These are phyloP conservation scores for Colletotrichum magnum DNA, from an alignment of 2,329 filamentous ascomycete genomes.

Conservation along the genomic window DNA sequence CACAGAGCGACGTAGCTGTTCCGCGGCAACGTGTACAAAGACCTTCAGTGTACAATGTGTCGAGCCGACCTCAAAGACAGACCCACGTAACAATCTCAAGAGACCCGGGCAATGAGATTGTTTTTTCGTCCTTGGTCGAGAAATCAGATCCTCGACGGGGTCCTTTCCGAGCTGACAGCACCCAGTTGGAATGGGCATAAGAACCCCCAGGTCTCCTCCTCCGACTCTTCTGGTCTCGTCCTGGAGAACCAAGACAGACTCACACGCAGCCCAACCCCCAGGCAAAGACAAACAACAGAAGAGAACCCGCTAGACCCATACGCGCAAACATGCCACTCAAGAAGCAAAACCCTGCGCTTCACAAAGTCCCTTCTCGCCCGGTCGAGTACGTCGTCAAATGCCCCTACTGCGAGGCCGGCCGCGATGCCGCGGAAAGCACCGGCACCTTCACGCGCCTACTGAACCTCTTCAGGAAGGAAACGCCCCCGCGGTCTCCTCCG, in stretches of 20 bases:
- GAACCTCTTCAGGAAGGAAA: background rate
- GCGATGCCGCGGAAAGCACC: background rate
- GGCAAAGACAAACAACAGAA: background rate
- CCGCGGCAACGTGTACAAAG: too few relatives aligned
- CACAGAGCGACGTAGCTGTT: too few relatives aligned
- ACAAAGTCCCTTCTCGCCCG: background rate
- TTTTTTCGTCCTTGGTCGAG: too few relatives aligned
- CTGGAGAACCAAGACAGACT: background rate
- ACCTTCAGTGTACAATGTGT: too few relatives aligned
- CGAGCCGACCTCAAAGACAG: too few relatives aligned
- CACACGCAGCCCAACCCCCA: background rate
- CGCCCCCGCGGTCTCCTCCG: background rate
- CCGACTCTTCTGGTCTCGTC: too few relatives aligned
- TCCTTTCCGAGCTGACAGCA: too few relatives aligned
- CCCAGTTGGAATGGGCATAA: too few relatives aligned
- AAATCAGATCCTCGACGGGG: too few relatives aligned
- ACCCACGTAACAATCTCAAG: too few relatives aligned
- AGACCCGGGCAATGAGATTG: too few relatives aligned
- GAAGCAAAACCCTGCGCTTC: background rate
- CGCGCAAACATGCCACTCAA: slow-evolving; percentile 15
- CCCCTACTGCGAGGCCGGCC: slow-evolving; percentile 7
- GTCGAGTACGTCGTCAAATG: background rate
- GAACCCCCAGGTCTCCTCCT: too few relatives aligned
- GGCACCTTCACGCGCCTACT: background rate
- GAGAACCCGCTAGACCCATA: background rate